Base-by-base conservation (phyloP, 257 asterid species). In the Echites panduratus region DNA sequence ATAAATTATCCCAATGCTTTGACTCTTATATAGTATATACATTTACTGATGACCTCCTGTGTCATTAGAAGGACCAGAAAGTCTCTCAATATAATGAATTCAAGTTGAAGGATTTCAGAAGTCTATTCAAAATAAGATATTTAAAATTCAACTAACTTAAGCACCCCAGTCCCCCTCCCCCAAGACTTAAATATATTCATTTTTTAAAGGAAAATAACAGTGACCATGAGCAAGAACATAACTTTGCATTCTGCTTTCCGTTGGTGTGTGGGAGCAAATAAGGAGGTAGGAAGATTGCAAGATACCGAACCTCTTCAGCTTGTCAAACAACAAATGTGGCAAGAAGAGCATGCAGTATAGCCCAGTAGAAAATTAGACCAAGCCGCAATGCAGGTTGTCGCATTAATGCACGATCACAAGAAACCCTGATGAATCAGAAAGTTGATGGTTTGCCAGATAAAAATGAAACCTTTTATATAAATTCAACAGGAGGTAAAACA, bases 401-500 rank as follows among this genome's bases (percentile, higher is more conserved):
- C 99, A 91, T 91, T 70, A 94, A 80, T 69, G 99, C 87, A 68
- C 99, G 96, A 75, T 94, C 98, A 77, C 99, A 94, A 61, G 99
- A 89, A 78, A 91, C 84, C 99, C 99, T 94, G 84, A 19, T 76
- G 54, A 79, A 79, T 70, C 74, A 75, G n/a, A n/a, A 70, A 47
- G 6, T 76, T 67, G 72, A 78, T 59, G 24, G 2, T 16, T 70
- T 62, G 47, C 56, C 48, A 62, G 38, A 63, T 70, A 49, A 40
- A 11, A 7, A 29, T 8, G 17, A 41, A 1, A 20, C 7, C 22
- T 1, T 12, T 20, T 50, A 14, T 27, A 29, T 11, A 54, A 66
- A 50, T 22, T 52, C 24, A 29, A 66, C 49, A 64, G 29, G n/a
- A 24, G 32, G 20, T 49, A 17, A 53, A 29, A 62, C 63, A 29